Evolutionary conservation across 2,329 filamentous ascomycete genomes (phyloP), one percentile per base, ranked within the genome.

Genomic region (Xylariaceae sp.): DNA sequence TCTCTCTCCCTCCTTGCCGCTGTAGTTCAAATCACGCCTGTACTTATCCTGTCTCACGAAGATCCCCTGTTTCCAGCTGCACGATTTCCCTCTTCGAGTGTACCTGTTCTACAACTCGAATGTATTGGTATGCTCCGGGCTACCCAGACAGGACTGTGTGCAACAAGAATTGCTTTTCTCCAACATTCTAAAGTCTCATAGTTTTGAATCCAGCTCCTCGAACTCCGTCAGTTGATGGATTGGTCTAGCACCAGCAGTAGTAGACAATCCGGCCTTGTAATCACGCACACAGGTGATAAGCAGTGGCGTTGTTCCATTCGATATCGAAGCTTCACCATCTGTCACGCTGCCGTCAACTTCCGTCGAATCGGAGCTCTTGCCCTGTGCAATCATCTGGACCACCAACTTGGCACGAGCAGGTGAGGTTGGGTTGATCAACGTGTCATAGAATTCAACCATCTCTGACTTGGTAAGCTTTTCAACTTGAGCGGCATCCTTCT

Each of bases 191-290:
- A 27, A 4, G 31, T 30, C 48, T 77, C 67, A 92, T 49, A 96
- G 76, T 73, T 96, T 96, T 12, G 88, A 73, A 55, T 89, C 89
- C 52, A 85, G 75, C 52, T 96, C 92, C 66, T 96, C 88, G 68
- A 92, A 97, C 62, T 90, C 87, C 54, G 78, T 86, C 48, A 97
- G 68, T 57, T 94, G 86, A 63, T 80, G 85, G 30, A 88, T 81
- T 0, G 91, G 81, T 53, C 77, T 77, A 1, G 90, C 82, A 1
- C 89, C 92, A 18, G 80, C 76, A 55, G 85, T 94, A 27, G 89
- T 79, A 51, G 80, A 74, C 60, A 96, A 75, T 12, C 81, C 76
- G 1, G 88, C 83, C 76, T 94, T 95, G 78, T 86, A 96, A 30
- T 81, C 78, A 53, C 86, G 78, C 3, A 96, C 86, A 64, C 95